Evolutionary conservation across 768 basidiomycete species (phyloP).

Genomic region (Amanita muscaria): DNA sequence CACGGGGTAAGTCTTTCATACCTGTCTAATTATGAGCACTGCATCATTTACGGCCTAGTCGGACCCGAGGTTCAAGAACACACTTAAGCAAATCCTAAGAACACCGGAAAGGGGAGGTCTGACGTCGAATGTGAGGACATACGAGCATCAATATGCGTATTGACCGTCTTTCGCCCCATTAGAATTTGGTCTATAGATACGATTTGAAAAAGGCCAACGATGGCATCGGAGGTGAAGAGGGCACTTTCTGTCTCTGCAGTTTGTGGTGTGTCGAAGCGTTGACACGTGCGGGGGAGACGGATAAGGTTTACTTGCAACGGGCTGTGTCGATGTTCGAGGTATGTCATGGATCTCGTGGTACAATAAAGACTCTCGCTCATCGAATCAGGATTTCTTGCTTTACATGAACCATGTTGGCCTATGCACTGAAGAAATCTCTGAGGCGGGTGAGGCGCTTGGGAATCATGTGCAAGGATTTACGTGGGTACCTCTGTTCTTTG

Average conservation of each 20-base stretch:
- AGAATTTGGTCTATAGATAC: constrained; percentile 87
- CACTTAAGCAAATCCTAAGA: constrained; percentile 74
- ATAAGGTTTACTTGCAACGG: constrained; percentile 52
- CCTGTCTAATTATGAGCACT: too few relatives aligned
- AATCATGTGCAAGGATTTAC: constrained; percentile 90
- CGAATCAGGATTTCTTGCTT: constrained; percentile 56
- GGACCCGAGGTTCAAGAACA: constrained; percentile 84
- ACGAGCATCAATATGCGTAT: not conserved
- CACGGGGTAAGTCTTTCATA: constrained; percentile 49
- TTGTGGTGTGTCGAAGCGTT: constrained; percentile 86
- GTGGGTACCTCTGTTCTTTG: constrained; percentile 32
- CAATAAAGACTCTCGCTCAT: not conserved
- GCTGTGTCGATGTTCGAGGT: constrained; percentile 91
- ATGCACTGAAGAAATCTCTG: constrained; percentile 80
- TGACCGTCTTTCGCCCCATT: not conserved
- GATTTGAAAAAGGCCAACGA: constrained; percentile 81
- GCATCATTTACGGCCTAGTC: constrained; percentile 32
- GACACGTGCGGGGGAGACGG: constrained; percentile 78
- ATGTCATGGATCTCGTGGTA: constrained; percentile 10
- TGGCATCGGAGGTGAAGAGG: constrained; percentile 94
- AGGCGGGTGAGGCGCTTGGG: constrained; percentile 80
- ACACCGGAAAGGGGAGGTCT: constrained; percentile 87
- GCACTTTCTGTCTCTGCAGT: constrained; percentile 87
- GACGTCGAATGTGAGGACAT: constrained; percentile 64
- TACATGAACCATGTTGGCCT: constrained; percentile 85